Percentiles rank a stretch among this genome's conserved stretches.
Evolutionary conservation across 1,139 yeast genomes (phyloP).

Genomic region (Yamadazyma mexicana): DNA sequence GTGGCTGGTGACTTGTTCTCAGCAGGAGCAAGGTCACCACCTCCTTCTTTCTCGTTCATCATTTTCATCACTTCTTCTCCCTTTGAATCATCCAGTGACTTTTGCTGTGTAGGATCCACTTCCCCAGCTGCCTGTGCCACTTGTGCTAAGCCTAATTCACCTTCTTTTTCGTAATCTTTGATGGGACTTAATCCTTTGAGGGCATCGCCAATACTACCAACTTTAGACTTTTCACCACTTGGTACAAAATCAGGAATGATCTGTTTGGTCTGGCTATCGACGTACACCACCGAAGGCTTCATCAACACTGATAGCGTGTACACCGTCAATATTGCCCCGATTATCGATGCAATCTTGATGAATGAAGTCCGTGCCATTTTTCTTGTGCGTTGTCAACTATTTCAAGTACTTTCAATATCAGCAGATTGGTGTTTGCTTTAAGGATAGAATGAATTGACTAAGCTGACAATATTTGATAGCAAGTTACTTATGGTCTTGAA

Average conservation of each 20-base stretch:
- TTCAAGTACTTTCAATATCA: not conserved
- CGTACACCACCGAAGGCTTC: constrained; percentile 23
- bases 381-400: not conserved
- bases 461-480: too few relatives aligned
- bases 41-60: not conserved
- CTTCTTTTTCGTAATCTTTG: constrained; percentile 20
- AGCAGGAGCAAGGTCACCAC: not conserved
- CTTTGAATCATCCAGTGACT: not conserved
- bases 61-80: not conserved
- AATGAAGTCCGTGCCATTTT: constrained; percentile 23
- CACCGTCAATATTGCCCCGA: constrained; percentile 20
- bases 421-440: too few relatives aligned
- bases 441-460: too few relatives aligned
- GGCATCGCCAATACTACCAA: constrained; percentile 1
- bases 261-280: constrained; percentile 24
- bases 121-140: constrained; percentile 7
- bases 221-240: not conserved
- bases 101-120: not conserved
- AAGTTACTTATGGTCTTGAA: too few relatives aligned
- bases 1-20: not conserved
- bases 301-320: constrained; percentile 18
- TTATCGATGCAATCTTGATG: constrained; percentile 18
- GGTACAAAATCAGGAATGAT: constrained; percentile 18
- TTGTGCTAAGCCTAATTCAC: constrained; percentile 13
- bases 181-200: constrained; percentile 12